phyloP scores from a whole-genome alignment of 176 grass and related monocot species.

The Olyra latifolia region DNA sequence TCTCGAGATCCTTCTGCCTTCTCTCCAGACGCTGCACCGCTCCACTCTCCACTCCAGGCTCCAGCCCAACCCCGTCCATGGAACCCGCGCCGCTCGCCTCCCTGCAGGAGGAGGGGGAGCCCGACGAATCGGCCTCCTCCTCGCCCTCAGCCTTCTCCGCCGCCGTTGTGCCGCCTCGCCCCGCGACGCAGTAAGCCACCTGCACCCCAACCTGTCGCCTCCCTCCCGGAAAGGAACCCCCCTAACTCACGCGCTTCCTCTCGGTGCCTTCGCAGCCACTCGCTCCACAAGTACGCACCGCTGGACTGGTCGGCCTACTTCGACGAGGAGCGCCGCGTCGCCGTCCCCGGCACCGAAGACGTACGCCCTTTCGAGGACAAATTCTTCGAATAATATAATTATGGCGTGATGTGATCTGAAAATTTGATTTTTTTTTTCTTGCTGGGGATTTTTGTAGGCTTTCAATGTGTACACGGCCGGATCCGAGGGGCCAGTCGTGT shows the following conservation, averaged over 20 bases:
- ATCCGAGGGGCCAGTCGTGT: conserved; percentile 87
- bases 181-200: conserved; percentile 72
- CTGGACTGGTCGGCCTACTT: conserved; percentile 85
- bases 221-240: background rate
- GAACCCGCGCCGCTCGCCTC: conserved; percentile 63
- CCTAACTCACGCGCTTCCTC: conserved; percentile 5
- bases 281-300: conserved; percentile 76
- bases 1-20: background rate
- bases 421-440: background rate
- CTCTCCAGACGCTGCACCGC: background rate
- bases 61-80: conserved; percentile 38
- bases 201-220: background rate
- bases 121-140: conserved; percentile 32
- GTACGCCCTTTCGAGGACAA: conserved; percentile 46
- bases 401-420: conserved; percentile 24
- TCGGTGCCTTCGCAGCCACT: conserved; percentile 52
- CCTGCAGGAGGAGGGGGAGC: conserved; percentile 56
- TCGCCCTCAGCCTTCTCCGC: conserved; percentile 58
- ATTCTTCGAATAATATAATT: background rate
- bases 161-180: conserved; percentile 70
- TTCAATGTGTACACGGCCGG: conserved; percentile 82
- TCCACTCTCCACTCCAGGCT: background rate
- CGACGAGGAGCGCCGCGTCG: conserved; percentile 77
- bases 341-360: conserved; percentile 70
- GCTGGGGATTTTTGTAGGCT: conserved; percentile 30